These are phyloP conservation scores for Ceratobasidium theobromae DNA, from an alignment of 1,284 basidiomycete species.

Conservation along the genomic window DNA sequence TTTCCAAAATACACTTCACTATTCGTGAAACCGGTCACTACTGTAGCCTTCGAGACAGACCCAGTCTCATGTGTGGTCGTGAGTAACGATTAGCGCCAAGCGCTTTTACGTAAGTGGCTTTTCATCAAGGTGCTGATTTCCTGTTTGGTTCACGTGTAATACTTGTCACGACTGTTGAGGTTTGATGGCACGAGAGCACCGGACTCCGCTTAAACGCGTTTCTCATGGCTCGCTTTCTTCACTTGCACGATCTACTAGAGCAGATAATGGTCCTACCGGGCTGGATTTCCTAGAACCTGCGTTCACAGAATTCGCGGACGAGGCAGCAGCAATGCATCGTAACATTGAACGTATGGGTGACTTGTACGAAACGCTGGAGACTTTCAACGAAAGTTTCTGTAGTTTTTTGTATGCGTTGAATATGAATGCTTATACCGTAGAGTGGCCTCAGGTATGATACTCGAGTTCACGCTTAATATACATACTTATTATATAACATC, in stretches of 20 bases:
- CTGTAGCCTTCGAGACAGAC: too few relatives aligned
- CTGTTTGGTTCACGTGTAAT: too few relatives aligned
- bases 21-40: too few relatives aligned
- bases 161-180: too few relatives aligned
- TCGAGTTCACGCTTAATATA: background rate
- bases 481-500: background rate
- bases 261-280: constrained; percentile 67
- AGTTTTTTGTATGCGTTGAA: constrained; percentile 90
- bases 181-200: constrained; percentile 44
- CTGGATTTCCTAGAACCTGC: constrained; percentile 85
- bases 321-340: constrained; percentile 74
- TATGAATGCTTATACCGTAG: constrained; percentile 91
- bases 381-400: constrained; percentile 92
- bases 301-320: constrained; percentile 83
- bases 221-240: constrained; percentile 89
- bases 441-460: constrained; percentile 78
- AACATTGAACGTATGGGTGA: constrained; percentile 73
- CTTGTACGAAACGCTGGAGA: constrained; percentile 73
- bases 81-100: too few relatives aligned
- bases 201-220: constrained; percentile 83
- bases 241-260: constrained; percentile 64
- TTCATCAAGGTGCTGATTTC: too few relatives aligned
- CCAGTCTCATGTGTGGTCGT: too few relatives aligned
- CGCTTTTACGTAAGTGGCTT: too few relatives aligned
- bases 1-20: too few relatives aligned